phyloP scores from a whole-genome alignment of 192 early-diverging fungal species.

The Umbelopsis vinacea region DNA sequence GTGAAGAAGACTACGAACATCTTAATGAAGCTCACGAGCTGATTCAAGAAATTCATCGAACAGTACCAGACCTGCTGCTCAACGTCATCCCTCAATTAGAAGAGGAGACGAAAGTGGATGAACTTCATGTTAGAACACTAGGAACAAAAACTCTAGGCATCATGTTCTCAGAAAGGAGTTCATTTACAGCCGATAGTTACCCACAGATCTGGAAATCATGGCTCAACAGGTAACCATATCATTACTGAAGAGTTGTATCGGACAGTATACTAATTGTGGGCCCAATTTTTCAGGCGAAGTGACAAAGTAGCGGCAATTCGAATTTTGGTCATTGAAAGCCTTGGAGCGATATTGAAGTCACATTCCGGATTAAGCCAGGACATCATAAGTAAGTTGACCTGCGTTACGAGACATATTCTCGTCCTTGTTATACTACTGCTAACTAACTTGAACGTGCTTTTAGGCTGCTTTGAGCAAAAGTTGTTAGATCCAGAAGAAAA shows the following conservation, averaged over 20 bases:
- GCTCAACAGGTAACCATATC: conserved; percentile 64
- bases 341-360: conserved; percentile 62
- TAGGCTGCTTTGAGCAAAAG: conserved; percentile 69
- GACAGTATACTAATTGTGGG: not conserved
- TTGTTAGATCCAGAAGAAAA: conserved; percentile 92
- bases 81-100: conserved; percentile 95
- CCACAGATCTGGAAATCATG: conserved; percentile 85
- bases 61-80: conserved; percentile 75
- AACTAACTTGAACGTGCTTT: not conserved
- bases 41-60: conserved; percentile 80
- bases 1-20: conserved; percentile 54
- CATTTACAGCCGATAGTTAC: conserved; percentile 72
- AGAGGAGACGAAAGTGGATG: conserved; percentile 86
- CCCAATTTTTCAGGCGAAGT: conserved; percentile 53
- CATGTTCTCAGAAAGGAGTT: conserved; percentile 85
- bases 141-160: conserved; percentile 82
- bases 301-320: conserved; percentile 78
- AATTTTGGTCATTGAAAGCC: conserved; percentile 73
- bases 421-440: not conserved
- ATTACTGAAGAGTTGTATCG: not conserved
- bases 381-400: conserved; percentile 61
- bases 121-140: conserved; percentile 74
- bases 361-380: conserved; percentile 76
- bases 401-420: not conserved
- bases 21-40: conserved; percentile 74